Base-by-base conservation (phyloP, 345 rosid genomes). In the Populus euphratica region DNA sequence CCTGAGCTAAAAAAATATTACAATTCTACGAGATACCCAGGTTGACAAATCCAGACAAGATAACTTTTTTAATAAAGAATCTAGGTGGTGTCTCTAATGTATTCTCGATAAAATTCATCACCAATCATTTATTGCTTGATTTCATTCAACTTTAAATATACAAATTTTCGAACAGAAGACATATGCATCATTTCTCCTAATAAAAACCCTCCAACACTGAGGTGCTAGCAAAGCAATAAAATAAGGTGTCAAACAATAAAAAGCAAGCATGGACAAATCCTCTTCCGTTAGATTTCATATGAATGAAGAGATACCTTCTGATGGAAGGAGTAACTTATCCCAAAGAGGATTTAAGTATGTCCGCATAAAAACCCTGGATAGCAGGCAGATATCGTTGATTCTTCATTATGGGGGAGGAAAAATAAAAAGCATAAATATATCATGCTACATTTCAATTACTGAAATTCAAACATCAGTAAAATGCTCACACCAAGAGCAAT, bases 301-400 rank as follows among this genome's bases (percentile, higher is more conserved):
- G 62, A 18, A 50, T 63, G 76, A 2, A 64, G 41, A 63, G 68
- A 83, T 85, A 93, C 99, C 98, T 85, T 88, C 74, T 74, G 98
- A 95, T 78, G 86, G 75, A 83, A 85, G 89, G 76, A 93, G 86
- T 83, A 93, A 95, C 70, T 68, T 87, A 75, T 93, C 93, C 98
- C 99, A 92, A 73, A 72, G 70, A 79, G 98, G 93, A 87, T 84
- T 92, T 81, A 95, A 83, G 83, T 93, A 93, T 21, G 99, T 91
- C 69, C 98, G 98, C 69, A 91, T 86, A 83, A 93, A 92, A 66
- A 98, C 89, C 91, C 97, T 90, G 90, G 69, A 62, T 69, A 77
- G 80, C 78, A 85, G 70, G 71, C n/a, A 79, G 68, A 81, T 68
- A 38, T 41, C 73, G 61, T 71, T 21, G 47, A 73, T 71, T 71